Conservation (phyloP, 805 yeast genomes). For the Vanderwaltozyma polyspora region DNA sequence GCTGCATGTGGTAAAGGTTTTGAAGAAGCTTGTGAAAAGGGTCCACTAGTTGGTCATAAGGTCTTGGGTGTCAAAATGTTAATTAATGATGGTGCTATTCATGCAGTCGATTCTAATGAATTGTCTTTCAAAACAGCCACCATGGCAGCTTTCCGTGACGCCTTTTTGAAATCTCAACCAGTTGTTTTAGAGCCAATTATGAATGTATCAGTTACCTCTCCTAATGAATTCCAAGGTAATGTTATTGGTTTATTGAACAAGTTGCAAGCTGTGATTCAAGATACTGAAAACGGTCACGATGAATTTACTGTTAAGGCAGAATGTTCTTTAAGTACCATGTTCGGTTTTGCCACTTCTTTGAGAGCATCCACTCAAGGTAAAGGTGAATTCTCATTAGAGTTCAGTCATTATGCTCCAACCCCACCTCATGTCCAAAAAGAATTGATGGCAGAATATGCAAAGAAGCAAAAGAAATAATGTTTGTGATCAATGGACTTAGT, state of each 20-base stretch:
- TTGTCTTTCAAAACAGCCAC: conserved; percentile 92
- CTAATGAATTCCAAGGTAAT: conserved; percentile 90
- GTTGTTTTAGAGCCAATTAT: conserved; percentile 92
- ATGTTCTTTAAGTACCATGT: conserved; percentile 92
- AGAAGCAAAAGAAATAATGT: conserved; percentile 34
- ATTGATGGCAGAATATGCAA: conserved; percentile 72
- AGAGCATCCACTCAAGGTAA: conserved; percentile 98
- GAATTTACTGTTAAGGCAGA: conserved; percentile 91
- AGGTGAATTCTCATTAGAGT: conserved; percentile 94
- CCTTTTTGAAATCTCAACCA: conserved; percentile 74
- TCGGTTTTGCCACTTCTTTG: conserved; percentile 89
- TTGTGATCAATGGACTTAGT: neutral
- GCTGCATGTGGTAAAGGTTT: conserved; percentile 93
- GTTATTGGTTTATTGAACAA: conserved; percentile 89
- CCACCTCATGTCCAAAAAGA: conserved; percentile 84
- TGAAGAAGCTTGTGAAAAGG: conserved; percentile 88
- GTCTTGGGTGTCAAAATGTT: conserved; percentile 90
- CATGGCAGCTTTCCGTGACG: conserved; percentile 81
- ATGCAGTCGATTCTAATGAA: conserved; percentile 94
- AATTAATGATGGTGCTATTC: conserved; percentile 94
- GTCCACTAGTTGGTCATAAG: conserved; percentile 90
- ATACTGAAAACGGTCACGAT: conserved; percentile 87
- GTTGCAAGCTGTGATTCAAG: conserved; percentile 81
- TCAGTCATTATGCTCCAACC: conserved; percentile 83
- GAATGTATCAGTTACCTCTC: conserved; percentile 88